phyloP scores from a whole-genome alignment of 352 stramenopile genomes.

The Aphanomyces stellatus region DNA sequence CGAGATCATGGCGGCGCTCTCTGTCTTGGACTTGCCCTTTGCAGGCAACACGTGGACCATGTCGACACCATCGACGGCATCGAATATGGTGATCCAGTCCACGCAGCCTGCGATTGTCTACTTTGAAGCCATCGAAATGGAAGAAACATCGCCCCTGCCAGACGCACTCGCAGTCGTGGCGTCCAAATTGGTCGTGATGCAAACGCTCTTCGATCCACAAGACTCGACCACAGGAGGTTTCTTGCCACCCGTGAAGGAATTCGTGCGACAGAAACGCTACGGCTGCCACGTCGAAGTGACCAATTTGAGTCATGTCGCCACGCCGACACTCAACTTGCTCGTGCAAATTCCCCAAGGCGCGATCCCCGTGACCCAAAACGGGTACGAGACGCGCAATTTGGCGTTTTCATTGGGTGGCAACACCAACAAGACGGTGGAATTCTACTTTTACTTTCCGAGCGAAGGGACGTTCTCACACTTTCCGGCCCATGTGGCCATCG shows the following conservation, averaged over 20 bases:
- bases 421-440: slow-evolving; percentile 30
- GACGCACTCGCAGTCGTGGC: slow-evolving; percentile 24
- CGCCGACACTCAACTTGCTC: slow-evolving; percentile 36
- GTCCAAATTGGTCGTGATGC: slow-evolving; percentile 37
- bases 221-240: slow-evolving; percentile 19
- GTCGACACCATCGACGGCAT: not conserved
- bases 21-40: slow-evolving; percentile 38
- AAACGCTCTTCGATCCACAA: slow-evolving; percentile 31
- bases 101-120: slow-evolving; percentile 34
- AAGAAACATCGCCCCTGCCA: slow-evolving; percentile 16
- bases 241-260: slow-evolving; percentile 27
- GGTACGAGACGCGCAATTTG: slow-evolving; percentile 44
- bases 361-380: slow-evolving; percentile 30
- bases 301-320: slow-evolving; percentile 35
- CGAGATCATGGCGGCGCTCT: slow-evolving; percentile 43
- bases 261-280: slow-evolving; percentile 45
- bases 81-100: not conserved
- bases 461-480: slow-evolving; percentile 42
- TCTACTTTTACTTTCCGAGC: slow-evolving; percentile 53
- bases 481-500: slow-evolving; percentile 35
- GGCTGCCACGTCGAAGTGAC: slow-evolving; percentile 40
- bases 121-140: slow-evolving; percentile 36
- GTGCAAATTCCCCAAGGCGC: slow-evolving; percentile 54
- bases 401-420: slow-evolving; percentile 32
- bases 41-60: not conserved